phyloP scores from a whole-genome alignment of 306 rosid species.

The Rubus idaeus region DNA sequence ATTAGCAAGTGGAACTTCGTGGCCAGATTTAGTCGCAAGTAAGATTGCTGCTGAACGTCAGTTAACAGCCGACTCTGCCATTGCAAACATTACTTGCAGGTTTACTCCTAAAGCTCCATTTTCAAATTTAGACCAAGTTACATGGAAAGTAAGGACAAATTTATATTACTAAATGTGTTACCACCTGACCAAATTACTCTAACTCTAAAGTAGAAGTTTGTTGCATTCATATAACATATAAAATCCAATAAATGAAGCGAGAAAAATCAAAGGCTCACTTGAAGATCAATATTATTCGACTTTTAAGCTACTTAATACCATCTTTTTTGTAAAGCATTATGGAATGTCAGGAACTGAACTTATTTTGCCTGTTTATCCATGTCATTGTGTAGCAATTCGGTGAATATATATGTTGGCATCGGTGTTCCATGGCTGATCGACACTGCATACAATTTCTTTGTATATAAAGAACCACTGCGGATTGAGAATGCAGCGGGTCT shows the following conservation, averaged over 20 bases:
- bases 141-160: too few species aligned
- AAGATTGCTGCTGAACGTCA: constrained; percentile 98
- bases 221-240: background rate
- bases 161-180: too few species aligned
- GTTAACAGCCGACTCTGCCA: constrained; percentile 90
- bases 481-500: constrained; percentile 77
- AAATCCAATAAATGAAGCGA: background rate
- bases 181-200: too few species aligned
- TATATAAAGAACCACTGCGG: constrained; percentile 64
- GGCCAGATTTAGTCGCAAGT: constrained; percentile 99
- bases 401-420: constrained; percentile 90
- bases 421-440: constrained; percentile 94
- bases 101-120: constrained; percentile 32
- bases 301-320: background rate
- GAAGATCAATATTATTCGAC: background rate
- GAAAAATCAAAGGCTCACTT: background rate
- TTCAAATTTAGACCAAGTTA: constrained; percentile 18
- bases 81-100: constrained; percentile 99
- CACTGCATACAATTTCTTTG: constrained; percentile 74
- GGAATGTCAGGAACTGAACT: constrained; percentile 16
- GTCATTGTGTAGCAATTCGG: constrained; percentile 67
- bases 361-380: constrained; percentile 15
- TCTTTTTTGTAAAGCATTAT: background rate
- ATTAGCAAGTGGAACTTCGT: constrained; percentile 87
- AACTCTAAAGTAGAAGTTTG: background rate